These are phyloP conservation scores for Thozetella sp. DNA, from an alignment of 495 filamentous ascomycete species.

Conservation along the genomic window DNA sequence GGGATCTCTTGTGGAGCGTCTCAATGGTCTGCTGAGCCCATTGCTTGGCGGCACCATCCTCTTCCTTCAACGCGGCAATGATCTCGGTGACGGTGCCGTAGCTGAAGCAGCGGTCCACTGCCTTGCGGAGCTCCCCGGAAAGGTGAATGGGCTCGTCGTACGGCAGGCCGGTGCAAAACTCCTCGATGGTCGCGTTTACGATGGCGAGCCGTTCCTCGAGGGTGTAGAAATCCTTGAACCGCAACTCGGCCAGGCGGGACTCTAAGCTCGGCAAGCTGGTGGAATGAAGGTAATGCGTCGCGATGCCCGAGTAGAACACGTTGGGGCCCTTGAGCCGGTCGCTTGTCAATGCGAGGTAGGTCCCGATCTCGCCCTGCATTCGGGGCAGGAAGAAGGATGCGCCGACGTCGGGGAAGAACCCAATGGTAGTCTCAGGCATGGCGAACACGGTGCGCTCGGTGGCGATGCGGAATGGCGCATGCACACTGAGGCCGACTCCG, in stretches of 20 bases:
- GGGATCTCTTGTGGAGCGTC: slow-evolving; percentile 73
- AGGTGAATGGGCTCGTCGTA: slow-evolving; percentile 65
- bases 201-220: slow-evolving; percentile 62
- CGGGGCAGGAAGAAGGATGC: slow-evolving; percentile 92
- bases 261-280: slow-evolving; percentile 79
- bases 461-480: slow-evolving; percentile 94
- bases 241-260: slow-evolving; percentile 82
- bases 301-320: slow-evolving; percentile 80
- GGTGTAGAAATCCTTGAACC: slow-evolving; percentile 73
- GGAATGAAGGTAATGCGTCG: slow-evolving; percentile 94
- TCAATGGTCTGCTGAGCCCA: slow-evolving; percentile 80
- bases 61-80: slow-evolving; percentile 63
- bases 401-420: slow-evolving; percentile 97
- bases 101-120: slow-evolving; percentile 84
- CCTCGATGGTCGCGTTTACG: slow-evolving; percentile 87
- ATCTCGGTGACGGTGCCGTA: slow-evolving; percentile 70
- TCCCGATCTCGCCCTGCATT: slow-evolving; percentile 80
- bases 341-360: slow-evolving; percentile 90
- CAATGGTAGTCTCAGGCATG: slow-evolving; percentile 98
- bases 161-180: slow-evolving; percentile 83
- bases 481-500: slow-evolving; percentile 89
- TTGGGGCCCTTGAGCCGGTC: slow-evolving; percentile 78
- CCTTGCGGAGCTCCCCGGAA: slow-evolving; percentile 63
- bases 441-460: slow-evolving; percentile 94
- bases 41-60: slow-evolving; percentile 44